phyloP scores from a whole-genome alignment of 2,329 filamentous ascomycete genomes.

The Ascochyta lentis region DNA sequence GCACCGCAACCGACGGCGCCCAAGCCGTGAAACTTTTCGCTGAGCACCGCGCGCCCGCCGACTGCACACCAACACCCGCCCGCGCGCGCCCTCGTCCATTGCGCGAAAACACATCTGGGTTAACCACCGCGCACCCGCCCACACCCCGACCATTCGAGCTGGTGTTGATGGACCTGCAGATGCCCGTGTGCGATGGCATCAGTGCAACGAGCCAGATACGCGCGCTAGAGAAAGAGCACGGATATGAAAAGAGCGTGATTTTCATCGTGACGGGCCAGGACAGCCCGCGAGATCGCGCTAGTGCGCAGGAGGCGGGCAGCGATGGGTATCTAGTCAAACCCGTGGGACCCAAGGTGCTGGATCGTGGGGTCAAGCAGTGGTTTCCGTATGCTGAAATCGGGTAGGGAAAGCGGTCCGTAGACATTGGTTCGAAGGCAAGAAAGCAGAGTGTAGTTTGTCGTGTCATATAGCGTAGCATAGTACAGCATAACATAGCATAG shows the following conservation, averaged over 20 bases:
- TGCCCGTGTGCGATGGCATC: slow-evolving; percentile 50
- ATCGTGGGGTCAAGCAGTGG: slow-evolving; percentile 30
- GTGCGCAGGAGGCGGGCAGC: slow-evolving; percentile 36
- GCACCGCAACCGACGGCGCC: slow-evolving; percentile 49
- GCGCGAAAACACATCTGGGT: neutral
- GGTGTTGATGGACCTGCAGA: slow-evolving; percentile 53
- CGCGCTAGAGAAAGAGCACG: slow-evolving; percentile 36
- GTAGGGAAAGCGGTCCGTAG: neutral
- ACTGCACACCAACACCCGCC: neutral
- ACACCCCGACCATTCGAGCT: slow-evolving; percentile 36
- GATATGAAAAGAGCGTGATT: slow-evolving; percentile 31
- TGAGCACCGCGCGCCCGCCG: slow-evolving; percentile 11
- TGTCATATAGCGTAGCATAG: neutral
- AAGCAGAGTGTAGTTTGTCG: too few relatives aligned
- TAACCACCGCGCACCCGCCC: neutral
- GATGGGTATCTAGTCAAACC: slow-evolving; percentile 45
- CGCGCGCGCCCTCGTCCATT: neutral
- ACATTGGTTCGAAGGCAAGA: too few relatives aligned
- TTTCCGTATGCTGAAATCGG: slow-evolving; percentile 23
- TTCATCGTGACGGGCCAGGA: slow-evolving; percentile 48
- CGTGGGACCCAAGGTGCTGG: slow-evolving; percentile 38
- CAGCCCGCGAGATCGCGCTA: slow-evolving; percentile 29
- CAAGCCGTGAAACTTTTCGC: slow-evolving; percentile 50
- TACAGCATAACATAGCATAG: slow-evolving; percentile 1
- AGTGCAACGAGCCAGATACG: slow-evolving; percentile 47